Percentiles rank a stretch among this genome's conserved stretches.
These are phyloP conservation scores for Magnusiomyces sp. DNA, from an alignment of 1,139 yeast genomes.

Conservation along the genomic window DNA sequence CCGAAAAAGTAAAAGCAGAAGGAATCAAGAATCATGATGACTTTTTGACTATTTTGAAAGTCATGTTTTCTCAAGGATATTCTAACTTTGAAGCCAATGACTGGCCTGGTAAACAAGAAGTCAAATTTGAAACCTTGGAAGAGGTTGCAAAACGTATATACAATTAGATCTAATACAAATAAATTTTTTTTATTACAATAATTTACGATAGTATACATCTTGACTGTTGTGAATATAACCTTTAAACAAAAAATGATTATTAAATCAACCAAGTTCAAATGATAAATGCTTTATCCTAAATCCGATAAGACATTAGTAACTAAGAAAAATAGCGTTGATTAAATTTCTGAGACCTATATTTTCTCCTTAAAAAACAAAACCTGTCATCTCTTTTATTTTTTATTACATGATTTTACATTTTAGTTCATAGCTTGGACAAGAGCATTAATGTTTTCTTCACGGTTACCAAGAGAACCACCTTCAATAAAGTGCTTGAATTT, in stretches of 20 bases:
- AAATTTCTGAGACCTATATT: too few species aligned
- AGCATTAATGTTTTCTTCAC: constrained; percentile 97
- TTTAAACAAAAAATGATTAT: too few species aligned
- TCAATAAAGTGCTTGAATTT: constrained; percentile 99
- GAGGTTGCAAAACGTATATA: background rate
- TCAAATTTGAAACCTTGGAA: background rate
- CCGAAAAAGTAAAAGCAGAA: constrained; percentile 5
- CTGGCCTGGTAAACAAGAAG: background rate
- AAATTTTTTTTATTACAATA: background rate
- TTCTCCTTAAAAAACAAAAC: too few species aligned
- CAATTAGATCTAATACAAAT: too few species aligned
- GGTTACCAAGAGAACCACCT: constrained; percentile 99
- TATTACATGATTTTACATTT: too few species aligned
- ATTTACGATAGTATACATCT: too few species aligned
- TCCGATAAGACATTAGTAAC: too few species aligned
- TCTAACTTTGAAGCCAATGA: background rate
- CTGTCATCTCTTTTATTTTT: too few species aligned
- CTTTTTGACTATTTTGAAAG: constrained; percentile 5
- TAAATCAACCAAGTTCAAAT: too few species aligned
- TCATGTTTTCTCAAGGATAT: background rate
- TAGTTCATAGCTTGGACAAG: constrained; percentile 64
- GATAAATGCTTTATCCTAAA: too few species aligned
- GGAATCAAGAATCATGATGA: constrained; percentile 8
- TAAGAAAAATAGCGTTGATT: too few species aligned
- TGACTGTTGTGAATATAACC: too few species aligned